Percentiles rank a stretch among this genome's conserved stretches.
Conservation (phyloP, 2,329 filamentous ascomycete genomes). For the Trichoderma afroharzianum region DNA sequence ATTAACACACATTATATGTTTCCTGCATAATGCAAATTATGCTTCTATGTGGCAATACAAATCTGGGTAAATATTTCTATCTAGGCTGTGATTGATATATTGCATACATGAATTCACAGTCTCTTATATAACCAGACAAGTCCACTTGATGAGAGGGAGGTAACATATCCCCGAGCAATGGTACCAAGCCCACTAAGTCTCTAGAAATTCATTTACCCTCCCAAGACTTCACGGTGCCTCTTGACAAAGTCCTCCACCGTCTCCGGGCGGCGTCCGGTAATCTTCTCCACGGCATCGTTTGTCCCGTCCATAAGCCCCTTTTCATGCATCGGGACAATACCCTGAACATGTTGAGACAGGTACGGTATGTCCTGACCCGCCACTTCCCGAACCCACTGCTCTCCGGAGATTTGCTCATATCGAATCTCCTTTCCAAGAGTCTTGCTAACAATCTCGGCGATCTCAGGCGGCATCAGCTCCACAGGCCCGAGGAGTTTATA, state of each 20-base stretch:
- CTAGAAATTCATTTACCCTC: not conserved
- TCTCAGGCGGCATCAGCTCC: not conserved
- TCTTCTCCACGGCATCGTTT: not conserved
- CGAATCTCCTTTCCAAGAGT: not conserved
- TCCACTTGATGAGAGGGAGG: not conserved
- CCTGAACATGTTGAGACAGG: not conserved
- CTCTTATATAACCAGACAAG: not conserved
- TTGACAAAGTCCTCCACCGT: not conserved
- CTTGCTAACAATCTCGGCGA: not conserved
- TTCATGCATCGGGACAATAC: not conserved
- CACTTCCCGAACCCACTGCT: not conserved
- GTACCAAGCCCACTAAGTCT: not conserved
- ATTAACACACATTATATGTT: not conserved
- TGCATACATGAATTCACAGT: not conserved
- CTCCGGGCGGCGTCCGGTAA: not conserved
- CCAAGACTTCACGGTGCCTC: not conserved
- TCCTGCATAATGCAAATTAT: not conserved
- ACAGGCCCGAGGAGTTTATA: not conserved
- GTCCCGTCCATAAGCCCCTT: not conserved
- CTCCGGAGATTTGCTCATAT: not conserved
- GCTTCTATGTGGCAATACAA: not conserved
- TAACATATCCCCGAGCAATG: not conserved
- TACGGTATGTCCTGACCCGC: not conserved
- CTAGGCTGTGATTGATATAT: not conserved
- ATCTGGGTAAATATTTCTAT: not conserved